Evolutionary conservation across 176 grass and related monocot genomes (phyloP).

Genomic region (Neostapfia colusana): DNA sequence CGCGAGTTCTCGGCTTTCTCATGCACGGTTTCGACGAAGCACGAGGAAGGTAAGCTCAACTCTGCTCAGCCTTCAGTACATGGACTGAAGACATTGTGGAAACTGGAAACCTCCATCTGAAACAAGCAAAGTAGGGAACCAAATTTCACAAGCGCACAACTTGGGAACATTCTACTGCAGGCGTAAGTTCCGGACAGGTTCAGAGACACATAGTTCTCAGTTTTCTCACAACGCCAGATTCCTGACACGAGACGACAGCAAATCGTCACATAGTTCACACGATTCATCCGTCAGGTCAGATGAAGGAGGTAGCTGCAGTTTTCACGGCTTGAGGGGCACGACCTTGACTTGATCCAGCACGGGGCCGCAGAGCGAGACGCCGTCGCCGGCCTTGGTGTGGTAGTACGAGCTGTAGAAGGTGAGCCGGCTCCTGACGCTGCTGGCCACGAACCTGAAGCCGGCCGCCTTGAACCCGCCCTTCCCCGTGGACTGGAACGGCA

Average conservation of each 20-base stretch:
- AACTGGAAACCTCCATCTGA: background rate
- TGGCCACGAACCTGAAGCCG: conserved; percentile 62
- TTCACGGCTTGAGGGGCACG: conserved; percentile 57
- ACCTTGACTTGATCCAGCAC: conserved; percentile 84
- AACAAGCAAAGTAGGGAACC: background rate
- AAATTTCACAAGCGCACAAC: background rate
- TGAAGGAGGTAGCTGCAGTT: too few species aligned
- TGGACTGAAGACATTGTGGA: background rate
- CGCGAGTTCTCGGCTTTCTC: too few species aligned
- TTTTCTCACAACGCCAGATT: conserved; percentile 18
- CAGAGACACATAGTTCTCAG: background rate
- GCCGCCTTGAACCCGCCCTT: conserved; percentile 53
- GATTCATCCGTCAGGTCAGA: background rate
- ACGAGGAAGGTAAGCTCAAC: too few species aligned
- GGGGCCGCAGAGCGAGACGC: conserved; percentile 80
- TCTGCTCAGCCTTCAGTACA: background rate
- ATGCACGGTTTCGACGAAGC: too few species aligned
- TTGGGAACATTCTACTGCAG: background rate
- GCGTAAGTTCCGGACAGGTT: conserved; percentile 4
- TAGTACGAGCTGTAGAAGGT: conserved; percentile 99
- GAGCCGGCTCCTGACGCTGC: conserved; percentile 52
- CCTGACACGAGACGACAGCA: conserved; percentile 13
- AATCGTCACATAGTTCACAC: background rate
- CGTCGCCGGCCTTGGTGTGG: conserved; percentile 71
- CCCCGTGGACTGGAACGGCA: conserved; percentile 64